phyloP scores from a whole-genome alignment of 148 eudicot species.

The Nyssa sinensis region DNA sequence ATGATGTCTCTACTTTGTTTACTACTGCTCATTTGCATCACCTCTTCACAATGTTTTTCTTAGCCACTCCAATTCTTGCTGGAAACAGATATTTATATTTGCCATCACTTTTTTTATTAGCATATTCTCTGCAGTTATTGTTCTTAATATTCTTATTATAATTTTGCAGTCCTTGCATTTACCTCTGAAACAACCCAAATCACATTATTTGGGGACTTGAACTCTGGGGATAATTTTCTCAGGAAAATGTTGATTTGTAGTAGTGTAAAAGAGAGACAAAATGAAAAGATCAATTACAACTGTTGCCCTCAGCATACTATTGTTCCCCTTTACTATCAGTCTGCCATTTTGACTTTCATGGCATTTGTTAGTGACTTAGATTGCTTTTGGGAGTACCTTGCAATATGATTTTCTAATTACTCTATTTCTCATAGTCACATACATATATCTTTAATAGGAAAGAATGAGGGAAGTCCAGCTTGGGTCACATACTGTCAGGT shows the following conservation, averaged over 20 bases:
- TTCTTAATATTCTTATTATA: background rate
- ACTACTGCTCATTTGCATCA: background rate
- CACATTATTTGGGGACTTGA: background rate
- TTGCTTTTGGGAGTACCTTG: too few relatives aligned
- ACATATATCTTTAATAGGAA: slow-evolving; percentile 17
- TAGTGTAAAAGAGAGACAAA: background rate
- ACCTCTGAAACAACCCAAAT: background rate
- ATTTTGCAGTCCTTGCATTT: background rate
- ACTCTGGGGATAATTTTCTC: background rate
- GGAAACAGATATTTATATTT: too few relatives aligned
- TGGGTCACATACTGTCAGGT: slow-evolving; percentile 35
- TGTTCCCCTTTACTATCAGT: too few relatives aligned
- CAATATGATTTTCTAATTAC: too few relatives aligned
- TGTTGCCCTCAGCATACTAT: background rate
- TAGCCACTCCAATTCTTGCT: background rate
- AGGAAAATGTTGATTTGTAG: too few relatives aligned
- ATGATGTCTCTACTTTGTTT: too few relatives aligned
- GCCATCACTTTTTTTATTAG: background rate
- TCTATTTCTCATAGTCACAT: too few relatives aligned
- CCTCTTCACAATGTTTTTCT: background rate
- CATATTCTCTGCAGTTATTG: background rate
- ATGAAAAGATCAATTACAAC: background rate
- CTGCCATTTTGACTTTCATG: too few relatives aligned
- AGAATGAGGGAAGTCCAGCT: slow-evolving; percentile 24
- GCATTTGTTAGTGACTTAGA: too few relatives aligned